Base-by-base conservation (phyloP, 192 early-diverging fungal species). In the Coemansia sp. region DNA sequence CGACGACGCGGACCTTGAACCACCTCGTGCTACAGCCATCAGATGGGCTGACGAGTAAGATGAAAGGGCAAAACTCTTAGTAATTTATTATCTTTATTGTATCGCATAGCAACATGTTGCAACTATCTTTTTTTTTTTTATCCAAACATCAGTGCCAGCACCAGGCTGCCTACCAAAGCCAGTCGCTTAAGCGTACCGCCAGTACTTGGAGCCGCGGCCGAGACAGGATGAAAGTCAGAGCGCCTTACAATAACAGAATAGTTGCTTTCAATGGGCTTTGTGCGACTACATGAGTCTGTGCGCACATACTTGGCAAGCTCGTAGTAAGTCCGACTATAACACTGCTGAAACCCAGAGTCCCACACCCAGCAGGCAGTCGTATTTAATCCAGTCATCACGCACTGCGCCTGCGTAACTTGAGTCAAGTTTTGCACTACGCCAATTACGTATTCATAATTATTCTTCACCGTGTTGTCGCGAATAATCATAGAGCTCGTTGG, bases 281-380 rank as follows among this genome's bases (percentile, higher is more conserved):
- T 82, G 11, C 80, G 38, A n/a, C 44, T 20, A 38, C 75, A 82
- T 29, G 10, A 52, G 29, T 82, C 72, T 2, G 71, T 62, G 11
- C 51, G 22, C 15, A 46, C 24, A 44, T 72, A 77, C 2, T 33
- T 46, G n/a, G 51, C 42, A 1, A 20, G 20, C 3, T 70, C 16
- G 41, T 77, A 77, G 33, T 66, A 71, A 47, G 38, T 69, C 12
- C 80, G 64, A 13, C 46, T 34, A 15, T 70, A 29, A 31, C 75
- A 77, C 61, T 62, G 27, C 8, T 63, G 61, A 24, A 82, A 66
- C 11, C 36, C 46, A 22, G 20, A 60, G 42, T 77, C 63, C 80
- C 80, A 82, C 9, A 82, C 24, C 80, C 80, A 82, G 67, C 80
- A 82, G 0, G 80, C 75, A 0, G 80, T 77, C 24, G 68, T 42